Conservation (phyloP, 805 yeast species). For the Yamadazyma philogaea region DNA sequence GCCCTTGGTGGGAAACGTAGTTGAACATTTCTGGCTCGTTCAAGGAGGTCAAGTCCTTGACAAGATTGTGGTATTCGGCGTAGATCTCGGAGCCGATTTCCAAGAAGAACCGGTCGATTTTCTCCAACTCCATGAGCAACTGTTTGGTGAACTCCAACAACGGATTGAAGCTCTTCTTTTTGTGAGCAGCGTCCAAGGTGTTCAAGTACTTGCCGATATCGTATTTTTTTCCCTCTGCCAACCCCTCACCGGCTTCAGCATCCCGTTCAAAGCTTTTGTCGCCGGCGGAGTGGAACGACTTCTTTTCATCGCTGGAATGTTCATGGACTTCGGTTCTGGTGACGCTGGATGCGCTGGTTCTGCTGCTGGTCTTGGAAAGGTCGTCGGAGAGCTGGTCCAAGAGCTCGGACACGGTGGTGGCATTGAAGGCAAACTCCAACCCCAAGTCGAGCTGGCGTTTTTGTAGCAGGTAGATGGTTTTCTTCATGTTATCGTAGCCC, state of each 20-base stretch:
- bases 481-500: constrained; percentile 50
- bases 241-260: neutral
- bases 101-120: constrained; percentile 49
- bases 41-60: constrained; percentile 40
- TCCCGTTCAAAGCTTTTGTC: neutral
- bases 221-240: neutral
- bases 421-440: constrained; percentile 9
- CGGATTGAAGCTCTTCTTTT: constrained; percentile 18
- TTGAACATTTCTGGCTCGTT: constrained; percentile 12
- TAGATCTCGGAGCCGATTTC: constrained; percentile 46
- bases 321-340: constrained; percentile 4
- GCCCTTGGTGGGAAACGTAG: constrained; percentile 9
- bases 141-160: constrained; percentile 45
- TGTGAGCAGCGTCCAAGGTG: constrained; percentile 14
- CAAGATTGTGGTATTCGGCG: constrained; percentile 42
- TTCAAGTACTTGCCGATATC: neutral
- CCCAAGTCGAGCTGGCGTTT: constrained; percentile 27
- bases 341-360: neutral
- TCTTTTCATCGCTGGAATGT: constrained; percentile 2
- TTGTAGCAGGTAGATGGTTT: constrained; percentile 54
- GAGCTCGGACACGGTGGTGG: constrained; percentile 2
- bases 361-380: constrained; percentile 6
- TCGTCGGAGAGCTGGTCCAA: constrained; percentile 4
- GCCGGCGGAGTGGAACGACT: neutral
- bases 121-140: constrained; percentile 43